Conservation (phyloP, 257 asterid genomes). For the Petunia axillaris region DNA sequence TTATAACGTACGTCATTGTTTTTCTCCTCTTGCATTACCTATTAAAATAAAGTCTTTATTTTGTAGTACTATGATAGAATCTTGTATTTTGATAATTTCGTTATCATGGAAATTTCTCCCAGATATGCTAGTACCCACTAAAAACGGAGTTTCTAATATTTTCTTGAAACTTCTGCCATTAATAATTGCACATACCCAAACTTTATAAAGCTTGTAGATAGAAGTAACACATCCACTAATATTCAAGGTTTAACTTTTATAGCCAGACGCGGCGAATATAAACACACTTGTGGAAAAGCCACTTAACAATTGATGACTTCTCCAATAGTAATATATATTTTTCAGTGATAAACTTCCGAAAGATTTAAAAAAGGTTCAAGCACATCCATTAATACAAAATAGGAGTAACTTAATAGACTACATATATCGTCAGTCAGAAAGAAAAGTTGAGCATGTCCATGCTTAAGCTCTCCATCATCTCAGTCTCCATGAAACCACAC, state of each 20-base stretch:
- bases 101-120: too few relatives aligned
- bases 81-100: too few relatives aligned
- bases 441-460: conserved; percentile 48
- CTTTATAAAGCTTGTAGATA: background rate
- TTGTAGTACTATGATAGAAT: too few relatives aligned
- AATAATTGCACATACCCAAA: background rate
- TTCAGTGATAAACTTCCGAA: background rate
- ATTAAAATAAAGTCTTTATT: too few relatives aligned
- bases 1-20: too few relatives aligned
- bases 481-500: conserved; percentile 31
- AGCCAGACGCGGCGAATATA: background rate
- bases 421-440: conserved; percentile 25
- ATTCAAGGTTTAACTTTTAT: background rate
- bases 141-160: too few relatives aligned
- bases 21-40: too few relatives aligned
- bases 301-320: background rate
- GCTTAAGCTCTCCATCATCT: conserved; percentile 47
- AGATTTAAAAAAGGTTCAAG: background rate
- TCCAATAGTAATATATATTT: background rate
- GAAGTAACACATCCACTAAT: background rate
- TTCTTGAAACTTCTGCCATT: too few relatives aligned
- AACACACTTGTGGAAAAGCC: background rate
- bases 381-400: background rate
- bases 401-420: background rate
- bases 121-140: too few relatives aligned